Percentiles rank a stretch among this genome's conserved stretches.
Conservation (phyloP, 2,329 filamentous ascomycete genomes). For the Metarhizium anisopliae region DNA sequence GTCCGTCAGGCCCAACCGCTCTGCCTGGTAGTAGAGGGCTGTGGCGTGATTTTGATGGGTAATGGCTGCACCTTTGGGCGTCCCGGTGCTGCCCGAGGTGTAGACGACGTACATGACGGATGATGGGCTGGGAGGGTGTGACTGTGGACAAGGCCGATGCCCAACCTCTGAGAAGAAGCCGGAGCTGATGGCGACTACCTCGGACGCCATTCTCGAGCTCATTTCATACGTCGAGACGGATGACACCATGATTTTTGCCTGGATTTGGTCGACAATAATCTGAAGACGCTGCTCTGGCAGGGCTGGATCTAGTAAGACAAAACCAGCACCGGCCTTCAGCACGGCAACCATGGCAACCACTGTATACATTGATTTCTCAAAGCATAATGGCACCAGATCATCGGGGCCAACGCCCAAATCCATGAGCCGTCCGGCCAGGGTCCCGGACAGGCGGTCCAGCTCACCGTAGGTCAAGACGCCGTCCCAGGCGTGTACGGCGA, state of each 20-base stretch:
- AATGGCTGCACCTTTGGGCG: conserved; percentile 1
- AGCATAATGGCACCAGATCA: background rate
- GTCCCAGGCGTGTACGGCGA: background rate
- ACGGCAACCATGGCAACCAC: conserved; percentile 12
- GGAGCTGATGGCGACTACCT: background rate
- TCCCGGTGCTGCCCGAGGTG: conserved; percentile 6
- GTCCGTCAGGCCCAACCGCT: conserved; percentile 1
- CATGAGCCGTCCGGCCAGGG: background rate
- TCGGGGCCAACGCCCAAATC: background rate
- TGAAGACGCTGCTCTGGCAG: conserved; percentile 1
- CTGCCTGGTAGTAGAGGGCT: too few relatives aligned
- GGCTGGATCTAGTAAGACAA: conserved; percentile 8
- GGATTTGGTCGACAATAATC: background rate
- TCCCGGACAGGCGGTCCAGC: background rate
- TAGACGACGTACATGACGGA: conserved; percentile 3
- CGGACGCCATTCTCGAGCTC: background rate
- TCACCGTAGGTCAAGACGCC: background rate
- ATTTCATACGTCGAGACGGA: background rate
- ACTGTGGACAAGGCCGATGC: too few relatives aligned
- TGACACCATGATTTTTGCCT: background rate
- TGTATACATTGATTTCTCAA: conserved; percentile 19
- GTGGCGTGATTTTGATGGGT: background rate
- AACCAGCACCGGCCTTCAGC: conserved; percentile 10
- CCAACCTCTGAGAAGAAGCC: too few relatives aligned
- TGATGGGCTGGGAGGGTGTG: background rate